Evolutionary conservation across 768 basidiomycete genomes (phyloP).

Genomic region (Panaeolus papilionaceus): DNA sequence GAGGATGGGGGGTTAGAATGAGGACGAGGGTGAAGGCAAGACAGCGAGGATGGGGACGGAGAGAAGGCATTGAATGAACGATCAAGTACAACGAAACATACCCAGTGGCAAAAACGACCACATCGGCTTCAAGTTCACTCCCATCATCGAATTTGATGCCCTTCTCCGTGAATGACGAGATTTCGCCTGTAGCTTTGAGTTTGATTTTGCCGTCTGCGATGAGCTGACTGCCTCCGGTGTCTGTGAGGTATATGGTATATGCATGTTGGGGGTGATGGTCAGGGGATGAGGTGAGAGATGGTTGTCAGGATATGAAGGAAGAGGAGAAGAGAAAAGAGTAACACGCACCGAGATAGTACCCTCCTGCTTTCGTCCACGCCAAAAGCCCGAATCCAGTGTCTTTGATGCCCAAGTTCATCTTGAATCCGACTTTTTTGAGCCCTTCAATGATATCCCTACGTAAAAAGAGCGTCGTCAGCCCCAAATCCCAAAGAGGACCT

Average conservation of each 20-base stretch:
- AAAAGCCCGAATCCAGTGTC: constrained; percentile 43
- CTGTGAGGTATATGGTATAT: constrained; percentile 31
- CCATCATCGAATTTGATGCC: constrained; percentile 58
- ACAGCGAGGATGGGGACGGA: too few relatives aligned
- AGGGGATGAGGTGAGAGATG: not conserved
- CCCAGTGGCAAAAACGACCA: constrained; percentile 67
- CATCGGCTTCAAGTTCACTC: constrained; percentile 53
- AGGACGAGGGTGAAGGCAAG: not conserved
- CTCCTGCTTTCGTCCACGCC: constrained; percentile 40
- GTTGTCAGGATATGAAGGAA: not conserved
- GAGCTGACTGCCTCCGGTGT: constrained; percentile 64
- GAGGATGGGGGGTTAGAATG: too few relatives aligned
- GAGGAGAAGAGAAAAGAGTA: too few relatives aligned
- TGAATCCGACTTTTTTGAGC: constrained; percentile 53
- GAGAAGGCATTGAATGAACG: too few relatives aligned
- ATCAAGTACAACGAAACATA: constrained; percentile 26
- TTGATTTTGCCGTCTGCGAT: constrained; percentile 76
- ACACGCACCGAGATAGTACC: constrained; percentile 44
- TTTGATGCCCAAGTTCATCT: constrained; percentile 44
- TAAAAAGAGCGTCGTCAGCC: not conserved
- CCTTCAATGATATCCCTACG: constrained; percentile 42
- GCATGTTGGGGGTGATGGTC: too few relatives aligned
- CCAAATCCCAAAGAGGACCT: too few relatives aligned
- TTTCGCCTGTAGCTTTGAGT: constrained; percentile 64
- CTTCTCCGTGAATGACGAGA: constrained; percentile 49